Percentiles rank a stretch among this genome's conserved stretches.
These are phyloP conservation scores for Nicotiana undulata DNA, from an alignment of 257 asterid species.

Conservation along the genomic window DNA sequence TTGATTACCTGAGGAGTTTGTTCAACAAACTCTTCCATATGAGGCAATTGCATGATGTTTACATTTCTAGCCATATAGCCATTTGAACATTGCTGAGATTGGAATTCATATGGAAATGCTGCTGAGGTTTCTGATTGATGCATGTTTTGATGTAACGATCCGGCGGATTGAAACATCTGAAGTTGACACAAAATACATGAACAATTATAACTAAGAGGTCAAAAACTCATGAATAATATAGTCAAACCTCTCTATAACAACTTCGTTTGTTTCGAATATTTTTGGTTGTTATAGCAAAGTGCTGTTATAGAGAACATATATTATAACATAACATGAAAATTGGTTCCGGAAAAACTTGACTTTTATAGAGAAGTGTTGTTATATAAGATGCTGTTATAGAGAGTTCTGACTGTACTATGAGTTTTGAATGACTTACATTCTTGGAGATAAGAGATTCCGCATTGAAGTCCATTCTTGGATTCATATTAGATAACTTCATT, in stretches of 20 bases:
- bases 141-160: slow-evolving; percentile 32
- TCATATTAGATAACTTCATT: slow-evolving; percentile 69
- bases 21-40: slow-evolving; percentile 35
- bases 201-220: neutral
- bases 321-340: too few species aligned
- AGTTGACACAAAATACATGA: neutral
- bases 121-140: slow-evolving; percentile 29
- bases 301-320: too few species aligned
- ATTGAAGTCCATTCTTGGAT: slow-evolving; percentile 64
- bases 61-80: neutral
- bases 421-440: slow-evolving; percentile 45
- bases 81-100: slow-evolving; percentile 30
- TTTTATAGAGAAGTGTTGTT: too few species aligned
- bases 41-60: slow-evolving; percentile 10
- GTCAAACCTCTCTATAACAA: too few species aligned
- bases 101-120: slow-evolving; percentile 34
- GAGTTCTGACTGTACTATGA: neutral
- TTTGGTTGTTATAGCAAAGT: too few species aligned
- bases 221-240: neutral
- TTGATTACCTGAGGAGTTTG: slow-evolving; percentile 50
- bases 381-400: too few species aligned
- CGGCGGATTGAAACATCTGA: slow-evolving; percentile 46
- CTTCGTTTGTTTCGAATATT: too few species aligned
- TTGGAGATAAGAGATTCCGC: slow-evolving; percentile 56
- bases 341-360: too few species aligned